phyloP scores from a whole-genome alignment of 2,329 filamentous ascomycete genomes.

The Escovopsis sp. region DNA sequence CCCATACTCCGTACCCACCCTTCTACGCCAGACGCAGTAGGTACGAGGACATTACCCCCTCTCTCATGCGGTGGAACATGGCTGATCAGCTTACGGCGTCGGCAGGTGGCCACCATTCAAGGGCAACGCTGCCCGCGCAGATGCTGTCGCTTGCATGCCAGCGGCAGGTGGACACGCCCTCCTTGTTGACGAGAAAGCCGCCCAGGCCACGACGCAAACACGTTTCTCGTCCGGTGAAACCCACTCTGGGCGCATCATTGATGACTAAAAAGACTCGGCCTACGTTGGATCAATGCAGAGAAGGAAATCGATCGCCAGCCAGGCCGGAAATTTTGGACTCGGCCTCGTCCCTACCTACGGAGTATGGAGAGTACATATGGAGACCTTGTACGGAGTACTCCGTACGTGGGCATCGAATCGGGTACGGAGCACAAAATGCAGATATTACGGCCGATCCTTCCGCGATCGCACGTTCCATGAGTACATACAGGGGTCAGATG shows the following conservation, averaged over 20 bases:
- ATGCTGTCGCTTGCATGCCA: constrained; percentile 13
- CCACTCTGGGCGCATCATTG: background rate
- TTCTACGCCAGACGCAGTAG: too few species aligned
- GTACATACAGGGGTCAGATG: too few species aligned
- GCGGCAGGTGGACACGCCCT: constrained; percentile 7
- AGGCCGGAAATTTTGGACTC: background rate
- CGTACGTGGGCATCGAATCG: too few species aligned
- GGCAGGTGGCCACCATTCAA: too few species aligned
- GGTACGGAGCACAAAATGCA: background rate
- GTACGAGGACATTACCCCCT: too few species aligned
- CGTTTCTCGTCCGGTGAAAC: constrained; percentile 7
- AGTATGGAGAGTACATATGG: too few species aligned
- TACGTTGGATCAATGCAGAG: background rate
- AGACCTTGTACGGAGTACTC: too few species aligned
- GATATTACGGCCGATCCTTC: background rate
- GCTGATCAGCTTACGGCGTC: background rate
- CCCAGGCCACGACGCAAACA: constrained; percentile 9
- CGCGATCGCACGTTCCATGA: background rate
- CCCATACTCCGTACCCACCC: too few species aligned
- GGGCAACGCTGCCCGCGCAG: constrained; percentile 4
- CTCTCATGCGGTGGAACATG: background rate
- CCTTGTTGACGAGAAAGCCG: background rate
- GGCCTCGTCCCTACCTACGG: background rate
- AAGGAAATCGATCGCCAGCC: background rate
- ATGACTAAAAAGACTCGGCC: background rate